Conservation (phyloP, 805 yeast species). For the Groenewaldozyma tartarivorans region DNA sequence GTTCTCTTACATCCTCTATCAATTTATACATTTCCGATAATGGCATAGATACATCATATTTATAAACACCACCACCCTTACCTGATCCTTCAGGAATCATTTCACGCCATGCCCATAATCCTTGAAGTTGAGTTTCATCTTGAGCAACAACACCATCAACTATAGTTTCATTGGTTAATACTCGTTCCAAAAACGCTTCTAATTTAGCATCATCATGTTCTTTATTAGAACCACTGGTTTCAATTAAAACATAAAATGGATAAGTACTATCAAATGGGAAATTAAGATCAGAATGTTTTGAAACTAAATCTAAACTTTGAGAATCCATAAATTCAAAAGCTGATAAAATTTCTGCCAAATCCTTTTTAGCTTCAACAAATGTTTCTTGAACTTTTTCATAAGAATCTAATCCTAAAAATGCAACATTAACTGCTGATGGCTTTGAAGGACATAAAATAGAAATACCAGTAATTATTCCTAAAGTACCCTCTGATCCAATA, state of each 20-base stretch:
- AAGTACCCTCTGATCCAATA: conserved; percentile 89
- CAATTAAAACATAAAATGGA: conserved; percentile 86
- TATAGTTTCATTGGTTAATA: conserved; percentile 76
- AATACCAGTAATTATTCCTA: conserved; percentile 85
- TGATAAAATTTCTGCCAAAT: conserved; percentile 74
- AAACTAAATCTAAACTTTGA: conserved; percentile 38
- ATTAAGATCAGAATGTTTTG: conserved; percentile 41
- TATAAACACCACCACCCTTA: conserved; percentile 87
- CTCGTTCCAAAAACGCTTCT: conserved; percentile 70
- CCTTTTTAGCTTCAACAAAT: conserved; percentile 67
- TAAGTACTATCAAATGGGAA: conserved; percentile 79
- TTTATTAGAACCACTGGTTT: conserved; percentile 90
- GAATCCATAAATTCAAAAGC: conserved; percentile 94
- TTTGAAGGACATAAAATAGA: conserved; percentile 84
- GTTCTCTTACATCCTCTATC: conserved; percentile 66
- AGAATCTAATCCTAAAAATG: conserved; percentile 71
- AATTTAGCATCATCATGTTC: conserved; percentile 90
- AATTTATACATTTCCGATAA: conserved; percentile 69
- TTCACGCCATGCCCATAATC: conserved; percentile 95
- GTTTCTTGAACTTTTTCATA: conserved; percentile 80
- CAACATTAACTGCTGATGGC: conserved; percentile 79
- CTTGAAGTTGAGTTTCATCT: conserved; percentile 77
- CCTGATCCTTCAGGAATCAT: conserved; percentile 83
- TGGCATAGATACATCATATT: conserved; percentile 93
- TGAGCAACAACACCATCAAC: conserved; percentile 95